Percentiles rank a stretch among this genome's conserved stretches.
Conservation (phyloP, 306 rosid species). For the Dalbergia oliveri region DNA sequence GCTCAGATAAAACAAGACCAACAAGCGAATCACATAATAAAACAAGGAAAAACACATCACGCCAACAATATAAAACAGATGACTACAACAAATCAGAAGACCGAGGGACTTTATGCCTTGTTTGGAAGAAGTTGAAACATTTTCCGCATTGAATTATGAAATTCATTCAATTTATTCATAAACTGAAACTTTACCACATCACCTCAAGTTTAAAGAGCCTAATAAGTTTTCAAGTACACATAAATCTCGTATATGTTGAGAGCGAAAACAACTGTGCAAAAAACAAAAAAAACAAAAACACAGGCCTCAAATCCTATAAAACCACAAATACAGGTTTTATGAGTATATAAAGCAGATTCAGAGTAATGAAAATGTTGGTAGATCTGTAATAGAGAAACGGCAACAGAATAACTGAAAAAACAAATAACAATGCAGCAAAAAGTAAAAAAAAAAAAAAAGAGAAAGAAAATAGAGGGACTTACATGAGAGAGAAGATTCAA, state of each 20-base stretch:
- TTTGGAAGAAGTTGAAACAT: constrained; percentile 7
- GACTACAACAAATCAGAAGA: constrained; percentile 9
- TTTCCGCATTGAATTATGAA: not conserved
- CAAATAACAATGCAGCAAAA: not conserved
- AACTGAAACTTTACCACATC: not conserved
- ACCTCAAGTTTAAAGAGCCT: not conserved
- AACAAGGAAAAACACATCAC: not conserved
- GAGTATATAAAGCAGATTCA: not conserved
- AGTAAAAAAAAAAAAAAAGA: not conserved
- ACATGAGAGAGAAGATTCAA: constrained; percentile 26
- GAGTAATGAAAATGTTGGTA: constrained; percentile 33
- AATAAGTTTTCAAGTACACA: constrained; percentile 3
- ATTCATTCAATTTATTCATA: constrained; percentile 15
- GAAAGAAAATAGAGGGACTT: constrained; percentile 27
- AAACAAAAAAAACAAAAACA: constrained; percentile 15
- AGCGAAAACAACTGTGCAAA: not conserved
- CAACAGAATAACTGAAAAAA: not conserved
- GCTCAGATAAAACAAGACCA: not conserved
- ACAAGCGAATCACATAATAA: constrained; percentile 8
- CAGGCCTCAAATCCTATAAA: not conserved
- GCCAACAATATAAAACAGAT: not conserved
- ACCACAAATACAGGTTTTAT: not conserved
- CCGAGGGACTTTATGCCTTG: not conserved
- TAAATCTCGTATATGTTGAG: constrained; percentile 29
- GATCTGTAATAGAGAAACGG: constrained; percentile 46